Evolutionary conservation across 306 rosid species (phyloP), one percentile per base, ranked within the genome.

Genomic region (Lablab purpureus): DNA sequence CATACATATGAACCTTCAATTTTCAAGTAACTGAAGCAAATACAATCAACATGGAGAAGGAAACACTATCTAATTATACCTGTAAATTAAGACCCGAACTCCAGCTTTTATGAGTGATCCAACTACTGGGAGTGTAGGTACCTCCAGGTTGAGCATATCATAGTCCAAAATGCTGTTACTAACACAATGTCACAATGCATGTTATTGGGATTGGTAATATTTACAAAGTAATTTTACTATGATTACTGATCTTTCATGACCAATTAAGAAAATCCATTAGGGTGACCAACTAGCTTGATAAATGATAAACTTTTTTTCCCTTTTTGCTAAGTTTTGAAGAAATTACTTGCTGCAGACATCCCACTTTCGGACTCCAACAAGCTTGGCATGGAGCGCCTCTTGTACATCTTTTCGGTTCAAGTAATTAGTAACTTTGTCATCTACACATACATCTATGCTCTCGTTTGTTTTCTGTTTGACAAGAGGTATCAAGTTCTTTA

Each of bases 391-490:
- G 70, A 93, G 92, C 0, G 85, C 89, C 71, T 84, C 85, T 69
- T 85, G 90, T 37, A 90, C 98, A 70, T 93, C 98, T 77, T 46
- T 73, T 80, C 97, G 80, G 83, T 93, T 93, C 36, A 93, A 85
- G 81, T 93, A 93, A 73, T 88, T 93, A 11, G 90, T 91, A 30
- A 87, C 90, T 81, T 93, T 90, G 59, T 93, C 98, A 80, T 93
- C 98, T 47, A 93, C 97, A 19, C 98, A 93, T 36, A 93, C 98
- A 82, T 93, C 98, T 56, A 93, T 74, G 4, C 90, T 78, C 80
- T 90, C 93, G 8, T 80, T 62, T 82, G 83, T 87, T 85, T 90
- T 87, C 98, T 93, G 89, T 49, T 46, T 41, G 19, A 64, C 40
- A 70, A 65, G 25, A 75, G 71, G 25, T 0, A 36, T 34, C 10